Conservation (phyloP, 1,139 yeast genomes). For the Suhomyces maxii region DNA sequence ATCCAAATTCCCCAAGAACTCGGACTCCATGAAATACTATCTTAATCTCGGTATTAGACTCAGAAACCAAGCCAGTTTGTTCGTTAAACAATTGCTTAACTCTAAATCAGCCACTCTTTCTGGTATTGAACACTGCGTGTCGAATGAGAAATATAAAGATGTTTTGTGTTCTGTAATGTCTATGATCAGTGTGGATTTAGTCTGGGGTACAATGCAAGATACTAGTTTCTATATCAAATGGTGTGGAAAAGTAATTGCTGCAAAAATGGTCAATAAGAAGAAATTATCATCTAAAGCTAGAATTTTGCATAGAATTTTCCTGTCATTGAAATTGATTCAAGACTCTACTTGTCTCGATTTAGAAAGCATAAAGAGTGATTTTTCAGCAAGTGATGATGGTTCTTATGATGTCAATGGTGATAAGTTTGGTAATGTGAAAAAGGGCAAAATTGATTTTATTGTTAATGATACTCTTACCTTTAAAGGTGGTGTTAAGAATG, state of each 20-base stretch:
- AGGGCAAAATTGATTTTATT: slow-evolving; percentile 49
- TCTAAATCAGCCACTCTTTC: slow-evolving; percentile 33
- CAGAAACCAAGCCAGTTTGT: slow-evolving; percentile 71
- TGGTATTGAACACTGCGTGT: slow-evolving; percentile 53
- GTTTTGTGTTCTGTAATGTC: slow-evolving; percentile 80
- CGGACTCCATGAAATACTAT: slow-evolving; percentile 67
- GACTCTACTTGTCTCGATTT: slow-evolving; percentile 65
- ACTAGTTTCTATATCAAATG: slow-evolving; percentile 73
- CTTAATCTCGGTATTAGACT: slow-evolving; percentile 71
- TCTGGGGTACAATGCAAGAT: slow-evolving; percentile 90
- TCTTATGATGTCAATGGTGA: slow-evolving; percentile 46
- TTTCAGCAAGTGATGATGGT: slow-evolving; percentile 28
- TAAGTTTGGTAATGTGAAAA: slow-evolving; percentile 25
- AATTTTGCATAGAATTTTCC: slow-evolving; percentile 74
- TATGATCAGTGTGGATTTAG: slow-evolving; percentile 86
- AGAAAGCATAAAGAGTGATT: slow-evolving; percentile 39
- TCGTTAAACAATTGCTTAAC: slow-evolving; percentile 52
- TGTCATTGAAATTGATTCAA: slow-evolving; percentile 72
- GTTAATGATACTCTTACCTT: slow-evolving; percentile 30
- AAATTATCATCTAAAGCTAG: slow-evolving; percentile 74
- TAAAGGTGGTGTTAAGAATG: slow-evolving; percentile 15
- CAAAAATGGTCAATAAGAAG: slow-evolving; percentile 66
- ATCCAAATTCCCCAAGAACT: slow-evolving; percentile 61
- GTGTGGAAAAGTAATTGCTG: slow-evolving; percentile 72
- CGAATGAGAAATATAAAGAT: slow-evolving; percentile 76